Conservation (phyloP, 2,329 filamentous ascomycete species). For the Dactylonectria macrodidyma region DNA sequence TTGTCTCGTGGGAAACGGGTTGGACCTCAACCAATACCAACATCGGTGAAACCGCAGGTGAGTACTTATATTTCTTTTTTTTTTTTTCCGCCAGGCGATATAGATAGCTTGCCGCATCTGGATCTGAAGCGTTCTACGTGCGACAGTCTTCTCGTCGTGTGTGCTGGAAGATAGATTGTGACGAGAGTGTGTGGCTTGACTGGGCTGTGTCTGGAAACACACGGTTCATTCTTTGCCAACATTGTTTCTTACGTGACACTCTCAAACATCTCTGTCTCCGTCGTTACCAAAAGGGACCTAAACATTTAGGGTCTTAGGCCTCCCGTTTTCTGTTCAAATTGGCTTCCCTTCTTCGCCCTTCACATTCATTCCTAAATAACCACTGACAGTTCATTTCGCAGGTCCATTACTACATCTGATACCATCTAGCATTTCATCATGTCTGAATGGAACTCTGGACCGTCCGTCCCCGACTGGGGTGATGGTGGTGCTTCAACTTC, state of each 20-base stretch:
- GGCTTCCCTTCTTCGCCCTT: background rate
- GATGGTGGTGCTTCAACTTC: background rate
- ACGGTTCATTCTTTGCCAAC: too few species aligned
- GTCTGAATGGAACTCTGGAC: slow-evolving; percentile 12
- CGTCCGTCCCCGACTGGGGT: slow-evolving; percentile 5
- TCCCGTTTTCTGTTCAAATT: background rate
- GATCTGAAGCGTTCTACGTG: background rate
- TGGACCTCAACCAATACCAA: background rate
- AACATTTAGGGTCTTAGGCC: background rate
- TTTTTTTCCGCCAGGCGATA: background rate
- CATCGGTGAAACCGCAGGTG: background rate
- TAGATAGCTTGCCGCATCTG: too few species aligned
- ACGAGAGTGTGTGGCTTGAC: too few species aligned
- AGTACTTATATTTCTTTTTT: background rate
- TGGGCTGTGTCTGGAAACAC: too few species aligned
- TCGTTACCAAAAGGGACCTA: too few species aligned
- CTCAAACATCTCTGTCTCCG: too few species aligned
- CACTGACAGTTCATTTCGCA: background rate
- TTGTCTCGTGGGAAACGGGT: background rate
- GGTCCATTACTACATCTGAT: background rate
- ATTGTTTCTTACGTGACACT: too few species aligned
- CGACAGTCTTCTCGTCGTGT: too few species aligned
- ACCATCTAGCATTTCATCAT: background rate
- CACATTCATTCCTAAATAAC: background rate
- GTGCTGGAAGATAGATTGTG: too few species aligned